Base-by-base conservation (phyloP, 2,329 filamentous ascomycete genomes). In the Emergomyces orientalis region DNA sequence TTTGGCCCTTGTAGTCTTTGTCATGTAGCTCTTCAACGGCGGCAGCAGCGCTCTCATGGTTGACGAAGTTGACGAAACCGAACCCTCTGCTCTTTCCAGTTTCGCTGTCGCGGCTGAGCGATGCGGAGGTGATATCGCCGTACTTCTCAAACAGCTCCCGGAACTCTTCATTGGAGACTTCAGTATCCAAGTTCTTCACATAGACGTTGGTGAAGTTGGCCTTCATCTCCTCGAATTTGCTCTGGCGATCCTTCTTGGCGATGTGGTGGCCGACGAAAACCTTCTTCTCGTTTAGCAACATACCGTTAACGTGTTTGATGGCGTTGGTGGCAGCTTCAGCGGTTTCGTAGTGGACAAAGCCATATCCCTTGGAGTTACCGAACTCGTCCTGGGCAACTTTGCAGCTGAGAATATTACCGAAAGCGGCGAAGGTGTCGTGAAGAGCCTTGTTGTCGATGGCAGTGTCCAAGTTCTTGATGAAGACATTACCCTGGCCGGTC, bases 221-320 rank as follows among this genome's bases (percentile, higher is more conserved):
- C 88, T 99, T 99, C 93, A 99, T 99, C 85, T 99, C 94, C 83
- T 99, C 94, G 72, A 97, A 97, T 83, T 99, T 99, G 90, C 91
- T 96, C 86, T 97, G 94, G 73, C 94, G 93, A 76, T 99, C 94
- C 86, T 97, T 97, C 89, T 97, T 97, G 77, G 94, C 92, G 73
- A 99, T 97, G 81, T 99, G 94, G 81, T 97, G 93, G 68, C 94
- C 94, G 71, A 99, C 94, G 72, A 95, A 99, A 68, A 99, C 94
- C 86, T 99, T 99, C 88, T 99, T 99, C 86, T 99, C 94, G 82
- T 99, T 99, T 76, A 99, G 81, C 77, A 99, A 83, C 94, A 99
- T 99, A 77, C 94, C 94, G 78, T 99, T 99, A 75, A 99, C 94
- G 74, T 96, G 92, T 86, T 97, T 97, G 85, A 99, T 99, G 74